Evolutionary conservation across 2,329 filamentous ascomycete genomes (phyloP), one percentile per base, ranked within the genome.

Genomic region (Septoria linicola): DNA sequence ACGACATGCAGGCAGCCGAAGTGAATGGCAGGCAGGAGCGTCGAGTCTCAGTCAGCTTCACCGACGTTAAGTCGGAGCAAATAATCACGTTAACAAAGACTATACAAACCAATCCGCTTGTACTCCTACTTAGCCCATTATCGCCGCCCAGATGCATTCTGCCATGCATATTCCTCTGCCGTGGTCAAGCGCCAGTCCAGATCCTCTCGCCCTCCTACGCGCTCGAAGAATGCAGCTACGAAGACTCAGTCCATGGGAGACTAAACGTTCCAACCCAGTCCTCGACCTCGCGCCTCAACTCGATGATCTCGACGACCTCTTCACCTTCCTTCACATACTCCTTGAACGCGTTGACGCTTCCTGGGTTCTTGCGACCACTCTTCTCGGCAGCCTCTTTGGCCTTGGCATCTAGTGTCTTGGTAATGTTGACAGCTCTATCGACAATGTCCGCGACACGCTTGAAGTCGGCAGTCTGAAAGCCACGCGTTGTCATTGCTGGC

Each of bases 401-500:
- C 54, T 82, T 80, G 70, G 83, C 88, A 72, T 91, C 85, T 39
- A 95, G 75, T 53, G 87, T 81, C 60, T 85, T 80, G 1, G 89
- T 85, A 62, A 95, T 89, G 23, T 81, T 82, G 40, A 95, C 89
- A 7, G 87, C 86, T 41, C 88, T 83, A 72, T 92, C 88, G 46
- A 95, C 88, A 58, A 95, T 88, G 65, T 89, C 87, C 11, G 88
- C 89, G 11, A 95, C 88, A 13, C 88, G 82, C 48, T 82, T 82
- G 73, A 97, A 99, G 73, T 99, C 93, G 49, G 86, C 83, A 65
- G 91, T 85, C 61, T 80, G 81, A 70, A 99, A 92, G n/a, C 92
- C 93, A 55, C 93, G 84, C 14, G 89, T 96, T 17, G 93, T 97
- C 93, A 99, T 99, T 62, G 93, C 93, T 0, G 93, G 93, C 0